Percentiles rank a stretch among this genome's conserved stretches.
These are phyloP conservation scores for Termitomyces bulborhizus DNA, from an alignment of 768 basidiomycete genomes.

Conservation along the genomic window DNA sequence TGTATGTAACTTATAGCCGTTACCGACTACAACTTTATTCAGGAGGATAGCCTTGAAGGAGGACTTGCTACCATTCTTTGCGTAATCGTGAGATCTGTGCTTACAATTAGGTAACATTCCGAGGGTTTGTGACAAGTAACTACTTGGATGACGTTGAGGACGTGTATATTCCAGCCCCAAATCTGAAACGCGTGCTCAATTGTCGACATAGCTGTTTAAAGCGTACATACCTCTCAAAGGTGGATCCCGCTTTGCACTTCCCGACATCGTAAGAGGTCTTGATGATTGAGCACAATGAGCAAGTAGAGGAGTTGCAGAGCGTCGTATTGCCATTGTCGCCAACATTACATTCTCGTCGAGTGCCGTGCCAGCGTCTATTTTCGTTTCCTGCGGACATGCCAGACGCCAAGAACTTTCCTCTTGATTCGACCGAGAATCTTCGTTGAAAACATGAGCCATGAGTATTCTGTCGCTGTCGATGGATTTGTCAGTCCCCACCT, in stretches of 20 bases:
- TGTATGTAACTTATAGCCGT: conserved; percentile 58
- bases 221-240: conserved; percentile 55
- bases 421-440: conserved; percentile 50
- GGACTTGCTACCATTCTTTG: conserved; percentile 40
- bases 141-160: conserved; percentile 76
- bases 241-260: conserved; percentile 63
- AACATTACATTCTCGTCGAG: conserved; percentile 55
- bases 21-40: conserved; percentile 70
- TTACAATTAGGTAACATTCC: neutral
- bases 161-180: conserved; percentile 68
- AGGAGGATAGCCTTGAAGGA: conserved; percentile 57
- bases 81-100: conserved; percentile 64
- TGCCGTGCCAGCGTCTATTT: conserved; percentile 74
- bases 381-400: conserved; percentile 63
- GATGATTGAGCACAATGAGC: conserved; percentile 60
- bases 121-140: conserved; percentile 7
- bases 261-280: conserved; percentile 58
- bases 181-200: conserved; percentile 28
- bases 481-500: conserved; percentile 30
- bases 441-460: neutral
- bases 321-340: conserved; percentile 55
- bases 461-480: neutral
- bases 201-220: neutral
- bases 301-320: conserved; percentile 50
- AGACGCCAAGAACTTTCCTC: conserved; percentile 48